Evolutionary conservation across 306 rosid genomes (phyloP), one percentile per base, ranked within the genome.

Genomic region (Acacia acuminata): DNA sequence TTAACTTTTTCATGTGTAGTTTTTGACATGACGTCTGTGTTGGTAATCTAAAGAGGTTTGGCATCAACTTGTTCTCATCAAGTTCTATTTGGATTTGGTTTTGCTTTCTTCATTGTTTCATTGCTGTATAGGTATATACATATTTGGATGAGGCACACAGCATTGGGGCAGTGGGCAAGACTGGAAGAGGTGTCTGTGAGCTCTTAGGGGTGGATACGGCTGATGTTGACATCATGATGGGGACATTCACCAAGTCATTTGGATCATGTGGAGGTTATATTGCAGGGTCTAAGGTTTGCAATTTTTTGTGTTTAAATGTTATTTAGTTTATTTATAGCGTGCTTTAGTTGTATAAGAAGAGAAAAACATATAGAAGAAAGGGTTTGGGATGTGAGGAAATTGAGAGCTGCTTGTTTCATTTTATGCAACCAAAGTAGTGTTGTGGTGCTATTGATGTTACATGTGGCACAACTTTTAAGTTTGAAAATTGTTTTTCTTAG

Each of bases 81-180:
- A 72, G 44, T 63, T 81, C 73, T 81, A 19, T 53, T 81, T 55
- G 10, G 4, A 19, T 65, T 51, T 75, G 61, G 27, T 60, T 43
- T 73, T 61, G 32, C 45, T 42, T 75, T 55, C 77, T 53, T 79
- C 47, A 27, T 27, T 45, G 19, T 20, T 68, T 55, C 6, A 55
- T 73, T 77, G 3, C 36, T 77, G 43, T 56, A 20, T 74, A 92
- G 97, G 97, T 85, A 34, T 92, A 90, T 79, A 83, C 89, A 17
- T 92, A 90, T 79, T 85, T 92, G 93, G 97, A 92, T 24, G 97
- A 92, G 89, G 97, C 97, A 79, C 97, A 92, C 86, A 92, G 97
- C 91, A 92, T 92, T 80, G 97, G 97, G 84, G 94, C 97, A 38
- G 94, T 92, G 75, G 97, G 94, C 58, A 90, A 90, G 83, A 75